phyloP scores from a whole-genome alignment of 164 flowering plant genomes.

The Euptelea pleiosperma region DNA sequence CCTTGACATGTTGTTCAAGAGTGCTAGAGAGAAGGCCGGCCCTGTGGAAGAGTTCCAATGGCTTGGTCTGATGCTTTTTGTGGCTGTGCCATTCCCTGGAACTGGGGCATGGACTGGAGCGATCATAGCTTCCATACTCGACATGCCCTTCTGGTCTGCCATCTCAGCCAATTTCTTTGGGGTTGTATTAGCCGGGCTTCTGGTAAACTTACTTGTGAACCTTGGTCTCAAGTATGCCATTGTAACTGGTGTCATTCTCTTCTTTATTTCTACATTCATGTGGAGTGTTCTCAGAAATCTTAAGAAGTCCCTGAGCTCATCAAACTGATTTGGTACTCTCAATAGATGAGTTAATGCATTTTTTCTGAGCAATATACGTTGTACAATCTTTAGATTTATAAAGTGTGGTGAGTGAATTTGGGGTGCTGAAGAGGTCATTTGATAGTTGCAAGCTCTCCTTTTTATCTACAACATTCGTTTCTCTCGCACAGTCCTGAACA shows the following conservation, averaged over 20 bases:
- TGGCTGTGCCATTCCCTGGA: constrained; percentile 97
- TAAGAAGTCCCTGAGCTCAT: constrained; percentile 43
- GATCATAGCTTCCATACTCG: constrained; percentile 76
- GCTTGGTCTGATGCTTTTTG: constrained; percentile 97
- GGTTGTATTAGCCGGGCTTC: constrained; percentile 79
- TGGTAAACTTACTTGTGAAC: constrained; percentile 87
- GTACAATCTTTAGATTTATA: background rate
- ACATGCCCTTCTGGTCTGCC: constrained; percentile 92
- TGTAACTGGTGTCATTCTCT: constrained; percentile 61
- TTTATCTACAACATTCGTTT: background rate
- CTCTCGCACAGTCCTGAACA: background rate
- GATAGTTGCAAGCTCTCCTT: too few relatives aligned
- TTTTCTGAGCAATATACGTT: background rate
- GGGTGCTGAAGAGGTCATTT: too few relatives aligned
- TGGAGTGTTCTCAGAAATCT: constrained; percentile 71
- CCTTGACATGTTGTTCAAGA: constrained; percentile 57
- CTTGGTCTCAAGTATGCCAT: constrained; percentile 92
- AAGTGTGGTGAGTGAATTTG: background rate
- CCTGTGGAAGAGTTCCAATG: constrained; percentile 94
- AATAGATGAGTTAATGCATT: constrained; percentile 4
- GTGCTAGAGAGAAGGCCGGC: constrained; percentile 78
- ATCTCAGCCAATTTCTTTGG: constrained; percentile 69
- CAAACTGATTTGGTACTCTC: constrained; percentile 25
- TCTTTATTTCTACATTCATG: constrained; percentile 80
- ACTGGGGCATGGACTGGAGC: constrained; percentile 99